Evolutionary conservation across 2,329 filamentous ascomycete species (phyloP).

Genomic region (Didymella segeticola): DNA sequence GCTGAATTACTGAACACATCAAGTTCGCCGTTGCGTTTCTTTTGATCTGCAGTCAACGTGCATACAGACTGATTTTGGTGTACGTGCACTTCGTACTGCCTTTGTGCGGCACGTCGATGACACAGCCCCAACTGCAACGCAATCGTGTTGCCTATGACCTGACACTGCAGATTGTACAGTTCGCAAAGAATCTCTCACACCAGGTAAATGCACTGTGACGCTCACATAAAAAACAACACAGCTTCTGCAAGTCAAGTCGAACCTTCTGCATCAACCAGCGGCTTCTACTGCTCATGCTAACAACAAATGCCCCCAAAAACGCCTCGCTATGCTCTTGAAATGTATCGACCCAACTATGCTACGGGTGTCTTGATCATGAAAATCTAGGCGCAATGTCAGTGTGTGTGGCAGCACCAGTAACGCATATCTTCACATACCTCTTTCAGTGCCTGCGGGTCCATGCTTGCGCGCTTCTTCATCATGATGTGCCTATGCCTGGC

Average conservation of each 20-base stretch:
- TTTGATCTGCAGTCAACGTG: too few species aligned
- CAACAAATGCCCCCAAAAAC: slow-evolving; percentile 27
- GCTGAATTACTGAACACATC: background rate
- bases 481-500: slow-evolving; percentile 83
- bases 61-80: too few species aligned
- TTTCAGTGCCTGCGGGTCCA: slow-evolving; percentile 82
- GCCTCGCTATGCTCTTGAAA: slow-evolving; percentile 41
- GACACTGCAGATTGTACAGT: too few species aligned
- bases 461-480: slow-evolving; percentile 82
- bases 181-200: too few species aligned
- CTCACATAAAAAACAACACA: too few species aligned
- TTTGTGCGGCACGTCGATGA: background rate
- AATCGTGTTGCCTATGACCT: background rate
- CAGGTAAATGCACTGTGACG: background rate
- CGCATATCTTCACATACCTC: slow-evolving; percentile 66
- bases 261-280: background rate
- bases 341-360: background rate
- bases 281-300: background rate
- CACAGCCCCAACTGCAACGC: slow-evolving; percentile 18
- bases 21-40: too few species aligned
- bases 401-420: background rate
- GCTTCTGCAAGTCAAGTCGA: too few species aligned
- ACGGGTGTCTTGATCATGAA: slow-evolving; percentile 48
- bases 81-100: too few species aligned
- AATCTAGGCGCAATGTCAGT: slow-evolving; percentile 35